Conservation (phyloP, 176 grass and related monocot genomes). For the Guadua angustifolia region DNA sequence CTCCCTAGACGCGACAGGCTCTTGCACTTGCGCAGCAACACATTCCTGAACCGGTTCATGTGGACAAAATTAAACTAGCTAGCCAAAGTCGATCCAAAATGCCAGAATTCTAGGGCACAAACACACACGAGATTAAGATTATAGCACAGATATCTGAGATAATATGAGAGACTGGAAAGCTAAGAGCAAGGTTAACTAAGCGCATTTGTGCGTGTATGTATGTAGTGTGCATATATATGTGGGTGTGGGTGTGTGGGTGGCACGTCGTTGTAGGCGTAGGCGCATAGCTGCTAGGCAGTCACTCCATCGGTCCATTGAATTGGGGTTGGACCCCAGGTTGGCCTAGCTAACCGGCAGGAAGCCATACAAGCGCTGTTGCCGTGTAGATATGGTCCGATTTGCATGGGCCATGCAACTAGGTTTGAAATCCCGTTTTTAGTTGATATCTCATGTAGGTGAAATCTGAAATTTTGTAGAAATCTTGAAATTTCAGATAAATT, state of each 20-base stretch:
- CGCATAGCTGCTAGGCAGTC: conserved; percentile 21
- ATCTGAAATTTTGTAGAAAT: no score
- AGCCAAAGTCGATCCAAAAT: neutral
- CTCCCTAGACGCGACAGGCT: conserved; percentile 59
- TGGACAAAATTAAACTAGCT: neutral
- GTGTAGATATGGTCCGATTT: neutral
- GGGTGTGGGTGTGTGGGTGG: neutral
- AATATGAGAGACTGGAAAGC: no score
- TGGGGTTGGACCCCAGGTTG: neutral
- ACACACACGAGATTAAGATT: neutral
- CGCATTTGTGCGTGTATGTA: neutral
- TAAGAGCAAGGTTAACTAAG: neutral
- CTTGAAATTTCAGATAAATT: no score
- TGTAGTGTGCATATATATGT: neutral
- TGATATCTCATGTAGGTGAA: no score
- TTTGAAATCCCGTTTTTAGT: no score
- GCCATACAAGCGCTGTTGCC: neutral
- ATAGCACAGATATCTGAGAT: neutral
- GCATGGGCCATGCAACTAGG: neutral
- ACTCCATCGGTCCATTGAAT: neutral
- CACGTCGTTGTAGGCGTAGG: conserved; percentile 20
- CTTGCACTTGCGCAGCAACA: conserved; percentile 79
- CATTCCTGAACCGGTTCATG: conserved; percentile 57
- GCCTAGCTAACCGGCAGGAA: neutral
- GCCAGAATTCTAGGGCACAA: neutral